These are phyloP conservation scores for Rhizophagus sp. DNA, from an alignment of 192 early-diverging fungal genomes.

Conservation along the genomic window DNA sequence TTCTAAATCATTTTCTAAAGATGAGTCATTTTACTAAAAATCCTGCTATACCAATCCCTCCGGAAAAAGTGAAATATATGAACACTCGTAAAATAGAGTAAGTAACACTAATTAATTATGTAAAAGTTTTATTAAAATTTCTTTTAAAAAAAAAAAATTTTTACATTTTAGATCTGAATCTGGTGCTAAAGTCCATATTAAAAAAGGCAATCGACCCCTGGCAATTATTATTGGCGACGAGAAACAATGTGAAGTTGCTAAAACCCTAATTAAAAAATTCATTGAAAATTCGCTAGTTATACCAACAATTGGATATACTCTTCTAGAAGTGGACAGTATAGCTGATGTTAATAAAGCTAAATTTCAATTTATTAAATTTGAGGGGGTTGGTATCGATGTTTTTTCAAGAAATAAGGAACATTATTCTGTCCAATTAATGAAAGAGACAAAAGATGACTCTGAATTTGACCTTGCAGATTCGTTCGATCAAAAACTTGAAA, in stretches of 20 bases:
- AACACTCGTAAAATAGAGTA: not conserved
- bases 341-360: not conserved
- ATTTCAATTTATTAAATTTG: constrained; percentile 3
- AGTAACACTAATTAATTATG: not conserved
- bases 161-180: not conserved
- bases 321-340: not conserved
- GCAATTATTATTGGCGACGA: not conserved
- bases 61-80: not conserved
- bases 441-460: not conserved
- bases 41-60: not conserved
- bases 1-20: too few relatives aligned
- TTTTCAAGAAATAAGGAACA: not conserved
- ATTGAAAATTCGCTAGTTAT: not conserved
- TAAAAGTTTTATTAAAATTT: not conserved
- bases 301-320: not conserved
- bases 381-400: not conserved
- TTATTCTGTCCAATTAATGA: not conserved
- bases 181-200: not conserved
- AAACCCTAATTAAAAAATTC: not conserved
- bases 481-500: not conserved
- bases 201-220: not conserved
- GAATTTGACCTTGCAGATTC: not conserved
- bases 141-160: not conserved
- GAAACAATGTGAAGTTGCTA: not conserved
- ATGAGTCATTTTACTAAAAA: too few relatives aligned